Evolutionary conservation across 2,329 filamentous ascomycete genomes (phyloP).

Genomic region (Fusarium anthophilum): DNA sequence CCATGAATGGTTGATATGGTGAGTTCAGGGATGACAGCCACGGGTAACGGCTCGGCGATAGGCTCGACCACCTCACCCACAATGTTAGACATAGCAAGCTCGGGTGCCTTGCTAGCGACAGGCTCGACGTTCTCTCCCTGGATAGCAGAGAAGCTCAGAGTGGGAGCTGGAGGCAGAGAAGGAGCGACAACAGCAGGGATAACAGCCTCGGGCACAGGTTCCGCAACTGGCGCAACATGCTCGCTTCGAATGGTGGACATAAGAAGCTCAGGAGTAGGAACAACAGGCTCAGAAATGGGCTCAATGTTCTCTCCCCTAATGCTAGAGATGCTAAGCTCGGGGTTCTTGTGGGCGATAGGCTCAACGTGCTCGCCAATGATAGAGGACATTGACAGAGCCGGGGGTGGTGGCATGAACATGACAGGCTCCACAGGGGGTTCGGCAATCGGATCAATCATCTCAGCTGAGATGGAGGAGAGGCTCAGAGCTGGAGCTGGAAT

Average conservation of each 20-base stretch:
- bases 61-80: slow-evolving; percentile 25
- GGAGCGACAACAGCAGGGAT: slow-evolving; percentile 6
- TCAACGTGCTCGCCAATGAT: slow-evolving; percentile 37
- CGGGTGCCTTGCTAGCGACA: slow-evolving; percentile 6
- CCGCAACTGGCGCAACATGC: slow-evolving; percentile 30
- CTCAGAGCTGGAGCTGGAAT: slow-evolving; percentile 34
- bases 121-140: slow-evolving; percentile 38
- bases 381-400: slow-evolving; percentile 26
- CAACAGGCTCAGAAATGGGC: slow-evolving; percentile 23
- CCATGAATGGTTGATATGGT: slow-evolving; percentile 30
- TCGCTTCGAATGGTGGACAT: slow-evolving; percentile 36
- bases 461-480: slow-evolving; percentile 29
- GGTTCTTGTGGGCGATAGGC: slow-evolving; percentile 36
- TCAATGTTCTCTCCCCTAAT: slow-evolving; percentile 40
- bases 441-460: slow-evolving; percentile 29
- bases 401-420: slow-evolving; percentile 31
- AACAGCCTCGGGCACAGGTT: slow-evolving; percentile 7
- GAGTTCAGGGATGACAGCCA: slow-evolving; percentile 25
- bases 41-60: slow-evolving; percentile 5
- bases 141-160: slow-evolving; percentile 32
- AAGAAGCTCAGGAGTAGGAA: slow-evolving; percentile 15
- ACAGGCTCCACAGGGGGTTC: slow-evolving; percentile 38
- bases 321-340: slow-evolving; percentile 31
- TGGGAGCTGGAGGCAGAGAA: slow-evolving; percentile 22
- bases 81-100: slow-evolving; percentile 26